Base-by-base conservation (phyloP, 164 flowering plant species). In the Vitis amurensis region DNA sequence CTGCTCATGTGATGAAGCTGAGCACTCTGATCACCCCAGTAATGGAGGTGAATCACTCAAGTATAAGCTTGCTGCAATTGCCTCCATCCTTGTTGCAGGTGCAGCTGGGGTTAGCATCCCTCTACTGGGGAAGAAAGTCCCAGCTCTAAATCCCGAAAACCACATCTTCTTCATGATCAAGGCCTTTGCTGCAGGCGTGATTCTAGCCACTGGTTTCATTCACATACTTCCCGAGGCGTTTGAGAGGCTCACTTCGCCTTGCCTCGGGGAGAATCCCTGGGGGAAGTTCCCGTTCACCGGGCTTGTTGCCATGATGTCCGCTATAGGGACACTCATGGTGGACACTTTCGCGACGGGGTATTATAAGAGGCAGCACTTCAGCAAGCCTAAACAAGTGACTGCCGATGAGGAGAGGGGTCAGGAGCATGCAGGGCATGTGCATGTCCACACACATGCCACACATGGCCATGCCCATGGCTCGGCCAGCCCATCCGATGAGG, bases 391-490 rank as follows among this genome's bases (percentile, higher is more conserved):
- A 16, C 64, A 31, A 57, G 62, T 59, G 11, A 49, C 7, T 16
- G 66, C 37, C 10, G 70, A 61, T 8, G 68, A 52, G 50, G 83
- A 75, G 61, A 67, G 4, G 11, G 60, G 9, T 2, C 67, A 50
- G 2, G 77, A 74, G 4, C 81, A 82, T 68, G 77, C 64, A 2
- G 78, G 72, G 31, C 83, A 83, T 67, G 77, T 77, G 3, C 88
- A 79, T 64, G 83, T 73, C 7, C 89, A 86, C 61, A 80, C 82
- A 1, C 87, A 83, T 70, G 77, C 78, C 13, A 78, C 80, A 1
- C 85, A 80, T 55, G 83, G 84, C 11, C 89, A 84, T 66, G 73
- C 87, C 15, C 89, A 84, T 63, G 86, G 86, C 0, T 68, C 85
- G 16, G 71, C 81, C 12, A 19, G 53, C 16, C 52, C 49, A 2